phyloP scores from a whole-genome alignment of 495 filamentous ascomycete genomes.

The Tricharina praecox region DNA sequence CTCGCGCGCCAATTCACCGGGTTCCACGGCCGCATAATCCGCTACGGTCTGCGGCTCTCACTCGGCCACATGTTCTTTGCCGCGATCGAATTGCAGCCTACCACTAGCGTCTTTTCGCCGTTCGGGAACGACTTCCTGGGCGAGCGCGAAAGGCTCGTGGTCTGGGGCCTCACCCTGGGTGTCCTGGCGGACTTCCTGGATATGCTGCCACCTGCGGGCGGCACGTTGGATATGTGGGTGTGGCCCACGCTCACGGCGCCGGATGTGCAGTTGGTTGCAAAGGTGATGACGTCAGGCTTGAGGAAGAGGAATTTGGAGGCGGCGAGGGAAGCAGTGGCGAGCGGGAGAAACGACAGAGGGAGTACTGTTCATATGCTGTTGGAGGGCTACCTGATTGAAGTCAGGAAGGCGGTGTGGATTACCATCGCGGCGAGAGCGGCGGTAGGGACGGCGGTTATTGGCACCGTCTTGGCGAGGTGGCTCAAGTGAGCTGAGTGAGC shows the following conservation, averaged over 20 bases:
- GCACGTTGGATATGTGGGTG: conserved; percentile 45
- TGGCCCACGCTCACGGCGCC: conserved; percentile 57
- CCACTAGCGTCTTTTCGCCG: conserved; percentile 13
- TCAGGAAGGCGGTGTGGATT: conserved; percentile 43
- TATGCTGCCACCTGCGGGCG: conserved; percentile 43
- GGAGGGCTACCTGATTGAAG: conserved; percentile 50
- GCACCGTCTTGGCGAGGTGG: conserved; percentile 8
- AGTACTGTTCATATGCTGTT: conserved; percentile 45
- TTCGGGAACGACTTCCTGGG: conserved; percentile 22
- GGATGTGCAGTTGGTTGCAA: conserved; percentile 45
- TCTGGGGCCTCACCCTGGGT: conserved; percentile 63
- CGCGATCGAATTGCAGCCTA: conserved; percentile 39
- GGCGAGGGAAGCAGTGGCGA: conserved; percentile 31
- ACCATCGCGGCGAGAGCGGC: conserved; percentile 30
- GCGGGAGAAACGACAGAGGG: conserved; percentile 25
- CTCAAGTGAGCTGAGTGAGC: too few relatives aligned
- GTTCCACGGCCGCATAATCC: conserved; percentile 30
- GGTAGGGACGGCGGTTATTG: conserved; percentile 12
- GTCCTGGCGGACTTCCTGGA: conserved; percentile 58
- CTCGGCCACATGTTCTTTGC: conserved; percentile 58
- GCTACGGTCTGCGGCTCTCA: conserved; percentile 36
- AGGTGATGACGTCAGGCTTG: conserved; percentile 43
- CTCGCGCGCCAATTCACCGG: conserved; percentile 35
- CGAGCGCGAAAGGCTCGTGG: conserved; percentile 34
- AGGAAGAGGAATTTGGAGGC: conserved; percentile 40